phyloP scores from a whole-genome alignment of 208 protist genomes.

The Leishmania tarentolae region DNA sequence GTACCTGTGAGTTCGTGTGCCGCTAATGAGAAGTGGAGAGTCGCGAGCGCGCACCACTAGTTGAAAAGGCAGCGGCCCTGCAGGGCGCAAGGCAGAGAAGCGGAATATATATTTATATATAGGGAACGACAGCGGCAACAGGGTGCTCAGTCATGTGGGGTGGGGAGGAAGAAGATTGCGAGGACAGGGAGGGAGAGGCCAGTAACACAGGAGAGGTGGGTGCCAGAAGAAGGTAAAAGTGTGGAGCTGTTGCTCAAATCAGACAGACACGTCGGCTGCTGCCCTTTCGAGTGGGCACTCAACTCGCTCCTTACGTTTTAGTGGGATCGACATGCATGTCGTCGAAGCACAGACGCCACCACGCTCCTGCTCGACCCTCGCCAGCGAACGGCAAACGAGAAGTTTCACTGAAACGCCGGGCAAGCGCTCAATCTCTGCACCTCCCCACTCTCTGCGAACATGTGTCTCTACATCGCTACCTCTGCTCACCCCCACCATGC shows the following conservation, averaged over 20 bases:
- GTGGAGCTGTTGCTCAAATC: not conserved
- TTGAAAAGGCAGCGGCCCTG: not conserved
- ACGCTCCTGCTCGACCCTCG: not conserved
- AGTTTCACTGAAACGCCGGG: not conserved
- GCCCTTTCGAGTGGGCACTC: too few species aligned
- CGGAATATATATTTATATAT: not conserved
- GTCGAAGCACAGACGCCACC: not conserved
- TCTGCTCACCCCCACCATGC: not conserved
- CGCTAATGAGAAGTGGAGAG: not conserved
- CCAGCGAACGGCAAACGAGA: not conserved
- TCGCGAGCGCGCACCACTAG: not conserved
- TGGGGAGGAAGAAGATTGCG: not conserved
- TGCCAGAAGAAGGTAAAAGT: not conserved
- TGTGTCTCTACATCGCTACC: not conserved
- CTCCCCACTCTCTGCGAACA: not conserved
- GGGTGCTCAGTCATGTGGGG: not conserved
- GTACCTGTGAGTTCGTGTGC: not conserved
- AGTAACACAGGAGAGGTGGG: not conserved
- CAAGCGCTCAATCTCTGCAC: not conserved
- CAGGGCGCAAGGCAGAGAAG: not conserved
- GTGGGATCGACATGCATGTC: too few species aligned
- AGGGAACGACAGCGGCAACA: not conserved
- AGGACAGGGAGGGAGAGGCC: not conserved
- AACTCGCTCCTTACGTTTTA: too few species aligned
- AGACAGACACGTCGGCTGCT: not conserved